Percentiles rank a stretch among this genome's conserved stretches.
phyloP scores from a whole-genome alignment of 2,329 filamentous ascomycete genomes.

The Arthrobotrys sinensis region DNA sequence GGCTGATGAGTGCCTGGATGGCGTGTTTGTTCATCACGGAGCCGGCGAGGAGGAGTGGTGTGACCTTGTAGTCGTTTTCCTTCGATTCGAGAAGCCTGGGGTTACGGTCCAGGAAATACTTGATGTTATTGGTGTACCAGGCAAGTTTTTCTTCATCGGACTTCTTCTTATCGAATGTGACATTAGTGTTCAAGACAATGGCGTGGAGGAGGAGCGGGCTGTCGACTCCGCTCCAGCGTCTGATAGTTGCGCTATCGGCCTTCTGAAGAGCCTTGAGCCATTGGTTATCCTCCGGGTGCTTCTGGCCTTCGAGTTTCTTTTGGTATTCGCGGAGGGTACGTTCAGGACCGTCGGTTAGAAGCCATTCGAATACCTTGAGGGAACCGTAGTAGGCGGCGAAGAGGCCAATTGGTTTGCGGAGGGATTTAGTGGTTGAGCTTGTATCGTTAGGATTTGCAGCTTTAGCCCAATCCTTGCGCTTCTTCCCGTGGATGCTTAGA shows the following conservation, averaged over 20 bases:
- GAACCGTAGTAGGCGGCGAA: slow-evolving; percentile 71
- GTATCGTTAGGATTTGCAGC: slow-evolving; percentile 72
- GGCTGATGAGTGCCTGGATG: slow-evolving; percentile 75
- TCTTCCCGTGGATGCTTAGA: slow-evolving; percentile 81
- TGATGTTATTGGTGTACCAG: slow-evolving; percentile 67
- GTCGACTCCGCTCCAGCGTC: slow-evolving; percentile 62
- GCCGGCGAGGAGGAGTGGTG: slow-evolving; percentile 80
- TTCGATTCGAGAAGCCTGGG: slow-evolving; percentile 76
- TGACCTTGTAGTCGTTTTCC: slow-evolving; percentile 73
- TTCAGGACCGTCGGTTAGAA: slow-evolving; percentile 79
- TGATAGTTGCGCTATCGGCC: slow-evolving; percentile 60
- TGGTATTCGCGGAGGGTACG: slow-evolving; percentile 68
- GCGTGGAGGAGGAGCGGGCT: slow-evolving; percentile 62
- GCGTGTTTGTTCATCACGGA: slow-evolving; percentile 72
- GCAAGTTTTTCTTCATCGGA: slow-evolving; percentile 50
- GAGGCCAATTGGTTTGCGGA: slow-evolving; percentile 75
- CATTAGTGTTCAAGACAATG: slow-evolving; percentile 62
- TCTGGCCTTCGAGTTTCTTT: slow-evolving; percentile 46
- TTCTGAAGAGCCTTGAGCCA: slow-evolving; percentile 53
- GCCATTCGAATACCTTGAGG: slow-evolving; percentile 82
- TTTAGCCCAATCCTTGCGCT: slow-evolving; percentile 81
- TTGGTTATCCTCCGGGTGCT: slow-evolving; percentile 42
- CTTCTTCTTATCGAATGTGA: slow-evolving; percentile 61
- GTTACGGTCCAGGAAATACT: slow-evolving; percentile 76
- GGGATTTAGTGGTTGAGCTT: slow-evolving; percentile 67